These are phyloP conservation scores for Prosopis cineraria DNA, from an alignment of 306 rosid species.

Conservation along the genomic window DNA sequence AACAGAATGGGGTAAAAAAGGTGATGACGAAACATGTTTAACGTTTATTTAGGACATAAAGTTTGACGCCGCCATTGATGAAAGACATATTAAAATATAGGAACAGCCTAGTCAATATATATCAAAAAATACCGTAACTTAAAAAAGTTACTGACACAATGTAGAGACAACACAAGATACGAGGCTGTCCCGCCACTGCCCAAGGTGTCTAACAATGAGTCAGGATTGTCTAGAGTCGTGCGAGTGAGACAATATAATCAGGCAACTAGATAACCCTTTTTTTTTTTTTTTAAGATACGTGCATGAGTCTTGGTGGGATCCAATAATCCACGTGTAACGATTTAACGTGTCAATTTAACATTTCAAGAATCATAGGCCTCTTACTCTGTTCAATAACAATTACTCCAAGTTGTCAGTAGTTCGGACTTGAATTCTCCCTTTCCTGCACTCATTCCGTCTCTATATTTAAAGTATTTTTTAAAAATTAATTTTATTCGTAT, in stretches of 20 bases:
- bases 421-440: no score
- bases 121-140: no score
- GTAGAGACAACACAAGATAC: no score
- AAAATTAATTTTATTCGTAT: no score
- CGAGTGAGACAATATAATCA: constrained; percentile 40
- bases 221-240: constrained; percentile 30
- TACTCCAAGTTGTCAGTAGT: not conserved
- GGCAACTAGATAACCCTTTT: constrained; percentile 17
- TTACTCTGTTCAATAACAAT: not conserved
- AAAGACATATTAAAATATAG: not conserved
- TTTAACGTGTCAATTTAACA: not conserved
- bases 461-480: no score
- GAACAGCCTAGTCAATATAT: no score
- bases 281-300: constrained; percentile 11
- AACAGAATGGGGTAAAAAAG: not conserved
- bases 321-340: not conserved
- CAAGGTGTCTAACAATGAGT: no score
- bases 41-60: not conserved
- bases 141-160: no score
- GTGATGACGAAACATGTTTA: not conserved
- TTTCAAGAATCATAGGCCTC: not conserved
- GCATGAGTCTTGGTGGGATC: not conserved
- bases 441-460: no score
- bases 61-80: not conserved
- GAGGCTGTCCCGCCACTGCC: no score